Evolutionary conservation across 768 basidiomycete genomes (phyloP).

Genomic region (Lentinus tigrinus): DNA sequence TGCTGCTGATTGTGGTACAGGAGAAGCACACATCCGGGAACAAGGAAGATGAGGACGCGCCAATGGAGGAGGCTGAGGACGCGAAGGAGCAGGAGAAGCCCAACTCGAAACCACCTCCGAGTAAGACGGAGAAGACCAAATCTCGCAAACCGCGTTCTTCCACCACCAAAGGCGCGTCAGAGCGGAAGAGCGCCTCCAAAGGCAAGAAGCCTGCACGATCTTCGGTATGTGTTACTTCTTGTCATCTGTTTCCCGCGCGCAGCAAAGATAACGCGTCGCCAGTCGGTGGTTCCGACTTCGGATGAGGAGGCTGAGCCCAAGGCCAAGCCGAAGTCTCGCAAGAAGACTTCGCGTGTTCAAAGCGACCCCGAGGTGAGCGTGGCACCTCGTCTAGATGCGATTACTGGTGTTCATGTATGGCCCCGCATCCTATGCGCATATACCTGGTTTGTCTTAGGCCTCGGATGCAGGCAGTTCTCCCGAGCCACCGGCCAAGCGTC

Average conservation of each 20-base stretch:
- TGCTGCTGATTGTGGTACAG: no score
- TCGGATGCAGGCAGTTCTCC: not conserved
- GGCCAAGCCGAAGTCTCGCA: conserved; percentile 2
- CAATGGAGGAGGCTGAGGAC: not conserved
- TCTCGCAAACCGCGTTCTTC: not conserved
- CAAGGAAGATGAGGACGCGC: not conserved
- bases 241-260: not conserved
- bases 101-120: not conserved
- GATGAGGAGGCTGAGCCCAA: conserved; percentile 3
- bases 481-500: not conserved
- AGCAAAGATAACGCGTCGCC: not conserved
- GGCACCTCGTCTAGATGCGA: not conserved
- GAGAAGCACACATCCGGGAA: not conserved
- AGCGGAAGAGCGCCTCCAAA: not conserved
- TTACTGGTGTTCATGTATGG: not conserved
- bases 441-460: not conserved
- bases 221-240: not conserved
- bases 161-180: not conserved
- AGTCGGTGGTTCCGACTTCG: conserved; percentile 13
- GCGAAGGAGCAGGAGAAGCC: not conserved
- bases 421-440: not conserved
- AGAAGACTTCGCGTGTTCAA: not conserved
- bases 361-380: conserved; percentile 7
- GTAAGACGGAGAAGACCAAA: not conserved
- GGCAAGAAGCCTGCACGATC: conserved; percentile 8